Evolutionary conservation across 306 rosid species (phyloP).

Genomic region (Nissolia schottii): DNA sequence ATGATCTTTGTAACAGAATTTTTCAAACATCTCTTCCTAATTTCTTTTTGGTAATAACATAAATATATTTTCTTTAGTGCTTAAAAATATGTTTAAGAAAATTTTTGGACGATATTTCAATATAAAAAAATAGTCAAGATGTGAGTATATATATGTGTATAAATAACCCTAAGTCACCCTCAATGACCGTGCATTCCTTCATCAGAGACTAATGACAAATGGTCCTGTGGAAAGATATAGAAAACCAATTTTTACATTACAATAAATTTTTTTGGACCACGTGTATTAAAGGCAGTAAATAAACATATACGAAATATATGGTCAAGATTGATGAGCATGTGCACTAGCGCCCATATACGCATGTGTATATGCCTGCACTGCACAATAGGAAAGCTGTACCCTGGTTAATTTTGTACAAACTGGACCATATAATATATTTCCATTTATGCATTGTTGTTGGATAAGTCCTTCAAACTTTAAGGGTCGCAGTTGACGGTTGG

Average conservation of each 20-base stretch:
- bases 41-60: no score
- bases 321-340: conserved; percentile 39
- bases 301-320: conserved; percentile 23
- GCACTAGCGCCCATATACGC: conserved; percentile 35
- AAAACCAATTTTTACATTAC: conserved; percentile 39
- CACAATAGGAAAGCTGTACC: conserved; percentile 23
- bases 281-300: conserved; percentile 28
- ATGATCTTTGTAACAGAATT: no score
- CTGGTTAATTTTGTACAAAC: conserved; percentile 27
- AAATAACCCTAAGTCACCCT: neutral
- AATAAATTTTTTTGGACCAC: conserved; percentile 57
- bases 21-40: no score
- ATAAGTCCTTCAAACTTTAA: neutral
- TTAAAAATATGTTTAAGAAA: no score
- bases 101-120: no score
- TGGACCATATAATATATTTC: conserved; percentile 54
- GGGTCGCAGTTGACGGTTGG: neutral
- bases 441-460: neutral
- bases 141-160: no score
- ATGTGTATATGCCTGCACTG: conserved; percentile 28
- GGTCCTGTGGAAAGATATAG: conserved; percentile 57
- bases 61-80: no score
- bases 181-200: conserved; percentile 31
- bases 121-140: no score
- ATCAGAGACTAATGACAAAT: conserved; percentile 48